Evolutionary conservation across 169 alveolate species (phyloP), one percentile per base, ranked within the genome.

Genomic region (Plasmodium adleri): DNA sequence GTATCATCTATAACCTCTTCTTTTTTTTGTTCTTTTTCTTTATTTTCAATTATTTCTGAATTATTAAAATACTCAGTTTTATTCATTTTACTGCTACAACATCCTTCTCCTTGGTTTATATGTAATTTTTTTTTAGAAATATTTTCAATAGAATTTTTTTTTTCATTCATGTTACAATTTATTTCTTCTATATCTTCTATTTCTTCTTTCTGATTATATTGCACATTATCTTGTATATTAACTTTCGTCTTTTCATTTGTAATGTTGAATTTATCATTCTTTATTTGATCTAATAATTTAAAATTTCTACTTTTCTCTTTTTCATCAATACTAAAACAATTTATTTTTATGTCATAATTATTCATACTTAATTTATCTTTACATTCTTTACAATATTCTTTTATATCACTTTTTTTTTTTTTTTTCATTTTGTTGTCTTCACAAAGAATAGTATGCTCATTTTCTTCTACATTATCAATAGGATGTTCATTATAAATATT

Each of bases 201-300:
- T 64, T 75, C 49, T 45, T 62, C 28, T 47, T 10, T 62, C 64
- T 54, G 50, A 62, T 63, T 39, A 60, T 22, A 63, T 62, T 45
- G 9, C 50, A 52, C n/a, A 32, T 47, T 20, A 20, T 17, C 50
- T 12, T 20, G 26, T 75, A 24, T 75, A 22, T 54, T 64, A 43
- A 62, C 22, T 62, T 56, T 74, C 47, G 15, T 63, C 67, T 10
- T 43, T 45, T n/a, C 66, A 58, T 76, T 28, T 76, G 32, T 43
- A 26, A 43, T 67, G 32, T 3, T 28, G 43, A 63, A 43, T 17
- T 76, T 66, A 45, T 64, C 39, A 17, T 58, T 76, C 67, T 64
- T 50, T 66, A 76, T 76, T 64, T 64, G 89, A 50, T 76, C 76
- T 66, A 76, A 76, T 58, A 76, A 76, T 76, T 64, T 76, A 28